Base-by-base conservation (phyloP, 2,329 filamentous ascomycete species). In the Alternaria solani region DNA sequence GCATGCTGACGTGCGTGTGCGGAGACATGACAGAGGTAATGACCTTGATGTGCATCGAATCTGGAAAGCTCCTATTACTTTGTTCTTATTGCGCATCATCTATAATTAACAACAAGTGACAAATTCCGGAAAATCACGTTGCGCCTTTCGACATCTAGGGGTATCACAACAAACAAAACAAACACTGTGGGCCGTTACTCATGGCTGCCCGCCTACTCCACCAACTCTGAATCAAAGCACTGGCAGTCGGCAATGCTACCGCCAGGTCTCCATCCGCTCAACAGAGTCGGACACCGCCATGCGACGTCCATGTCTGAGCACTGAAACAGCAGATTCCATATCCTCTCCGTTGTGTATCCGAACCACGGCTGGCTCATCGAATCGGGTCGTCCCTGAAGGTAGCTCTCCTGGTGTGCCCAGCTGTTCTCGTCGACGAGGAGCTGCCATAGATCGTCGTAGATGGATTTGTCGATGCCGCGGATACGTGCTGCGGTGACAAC, bases 401-500 rank as follows among this genome's bases (percentile, higher is more conserved):
- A 74, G 18, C 59, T 55, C 8, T 67, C 52, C 38, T 68, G 60
- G 57, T 74, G 72, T n/a, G 72, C 71, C 72, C 71, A 74, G 43
- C 70, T 75, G 9, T 66, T 55, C 28, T 66, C 54, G 43, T 75
- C 66, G 18, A 68, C 51, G 34, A 76, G 61, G 1, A 67, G 65
- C 4, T 70, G 51, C 53, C 62, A 55, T 26, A 81, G 59, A 14
- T 73, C 68, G 30, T 79, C 63, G 57, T 80, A 82, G 16, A 80
- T 63, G 6, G 51, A 51, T 49, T 72, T 78, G 23, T 68, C 62
- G 9, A 75, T 73, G 2, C 72, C 79, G 1, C 81, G 71, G 6
- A 84, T 80, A 1, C 83, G 75, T 5, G 71, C 72, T 0, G 80
- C 80, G 1, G 81, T 82, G 3, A 78, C 81, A 38, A 83, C 70